Evolutionary conservation across 1,284 basidiomycete genomes (phyloP).

Genomic region (Pholiota adiposa): DNA sequence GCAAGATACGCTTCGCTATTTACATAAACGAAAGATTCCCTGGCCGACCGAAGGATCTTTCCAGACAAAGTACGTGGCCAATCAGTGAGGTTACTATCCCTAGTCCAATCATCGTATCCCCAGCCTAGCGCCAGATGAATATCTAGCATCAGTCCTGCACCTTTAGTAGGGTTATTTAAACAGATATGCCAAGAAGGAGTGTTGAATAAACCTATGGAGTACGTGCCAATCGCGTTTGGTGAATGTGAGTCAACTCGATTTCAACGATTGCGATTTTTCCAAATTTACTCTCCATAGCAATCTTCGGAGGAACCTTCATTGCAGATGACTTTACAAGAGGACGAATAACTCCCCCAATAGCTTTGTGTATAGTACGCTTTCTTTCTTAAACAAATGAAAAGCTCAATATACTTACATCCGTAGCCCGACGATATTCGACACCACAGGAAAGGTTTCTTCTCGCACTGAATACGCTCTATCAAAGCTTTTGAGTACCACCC

Average conservation of each 20-base stretch:
- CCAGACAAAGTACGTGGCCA: not conserved
- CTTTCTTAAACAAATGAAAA: not conserved
- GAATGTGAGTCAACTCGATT: slow-evolving; percentile 13
- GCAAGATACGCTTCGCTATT: slow-evolving; percentile 3
- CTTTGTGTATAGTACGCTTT: slow-evolving; percentile 13
- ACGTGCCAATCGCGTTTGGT: slow-evolving; percentile 10
- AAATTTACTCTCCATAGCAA: slow-evolving; percentile 5
- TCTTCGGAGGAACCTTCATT: slow-evolving; percentile 14
- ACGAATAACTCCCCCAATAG: slow-evolving; percentile 13
- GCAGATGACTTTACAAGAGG: slow-evolving; percentile 6
- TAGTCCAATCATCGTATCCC: not conserved
- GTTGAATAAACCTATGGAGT: slow-evolving; percentile 18
- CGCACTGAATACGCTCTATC: slow-evolving; percentile 2
- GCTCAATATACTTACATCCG: not conserved
- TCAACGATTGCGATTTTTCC: not conserved
- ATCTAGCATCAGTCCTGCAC: slow-evolving; percentile 13
- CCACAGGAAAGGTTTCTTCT: slow-evolving; percentile 2
- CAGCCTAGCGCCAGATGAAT: slow-evolving; percentile 14
- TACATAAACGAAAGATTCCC: slow-evolving; percentile 17
- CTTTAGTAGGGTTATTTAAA: slow-evolving; percentile 18
- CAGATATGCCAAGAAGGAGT: slow-evolving; percentile 14
- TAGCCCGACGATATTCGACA: slow-evolving; percentile 13
- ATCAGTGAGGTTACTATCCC: not conserved
- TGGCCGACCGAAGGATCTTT: slow-evolving; percentile 12
- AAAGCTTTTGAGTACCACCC: slow-evolving; percentile 9